Conservation (phyloP, 2,329 filamentous ascomycete genomes). For the Aspergillus hortae region DNA sequence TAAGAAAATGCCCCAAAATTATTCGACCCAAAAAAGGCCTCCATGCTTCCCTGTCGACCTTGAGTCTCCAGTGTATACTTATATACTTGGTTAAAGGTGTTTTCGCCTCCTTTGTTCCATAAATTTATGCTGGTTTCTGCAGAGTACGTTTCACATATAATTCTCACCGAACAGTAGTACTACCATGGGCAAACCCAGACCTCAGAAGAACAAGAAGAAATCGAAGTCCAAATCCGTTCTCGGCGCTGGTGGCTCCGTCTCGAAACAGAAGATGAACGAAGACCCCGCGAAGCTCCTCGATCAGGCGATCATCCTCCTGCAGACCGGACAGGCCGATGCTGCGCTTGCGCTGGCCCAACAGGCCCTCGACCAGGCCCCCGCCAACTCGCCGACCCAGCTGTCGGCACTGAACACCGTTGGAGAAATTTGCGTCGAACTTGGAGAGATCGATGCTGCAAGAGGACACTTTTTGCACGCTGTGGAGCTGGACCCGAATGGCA, state of each 20-base stretch:
- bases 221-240: conserved; percentile 42
- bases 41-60: conserved; percentile 10
- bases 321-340: conserved; percentile 56
- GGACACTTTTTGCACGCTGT: conserved; percentile 70
- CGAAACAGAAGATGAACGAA: conserved; percentile 45
- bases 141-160: conserved; percentile 10
- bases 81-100: neutral
- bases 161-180: conserved; percentile 7
- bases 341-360: conserved; percentile 54
- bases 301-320: conserved; percentile 54
- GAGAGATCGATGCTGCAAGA: conserved; percentile 73
- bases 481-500: conserved; percentile 71
- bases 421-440: conserved; percentile 77
- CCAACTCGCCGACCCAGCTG: conserved; percentile 39
- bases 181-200: conserved; percentile 53
- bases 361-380: conserved; percentile 42
- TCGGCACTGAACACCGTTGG: conserved; percentile 71
- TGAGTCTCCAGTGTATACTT: conserved; percentile 1
- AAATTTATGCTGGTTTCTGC: no score
- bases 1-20: conserved; percentile 28
- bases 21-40: conserved; percentile 17
- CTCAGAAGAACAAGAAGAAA: conserved; percentile 44
- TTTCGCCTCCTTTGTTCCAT: conserved; percentile 1
- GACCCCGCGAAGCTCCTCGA: conserved; percentile 55
- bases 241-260: conserved; percentile 37